A percentile compares a stretch with the other conserved stretches of the same genome.
phyloP scores from a whole-genome alignment of 768 basidiomycete species.

The Trametes sanguinea region DNA sequence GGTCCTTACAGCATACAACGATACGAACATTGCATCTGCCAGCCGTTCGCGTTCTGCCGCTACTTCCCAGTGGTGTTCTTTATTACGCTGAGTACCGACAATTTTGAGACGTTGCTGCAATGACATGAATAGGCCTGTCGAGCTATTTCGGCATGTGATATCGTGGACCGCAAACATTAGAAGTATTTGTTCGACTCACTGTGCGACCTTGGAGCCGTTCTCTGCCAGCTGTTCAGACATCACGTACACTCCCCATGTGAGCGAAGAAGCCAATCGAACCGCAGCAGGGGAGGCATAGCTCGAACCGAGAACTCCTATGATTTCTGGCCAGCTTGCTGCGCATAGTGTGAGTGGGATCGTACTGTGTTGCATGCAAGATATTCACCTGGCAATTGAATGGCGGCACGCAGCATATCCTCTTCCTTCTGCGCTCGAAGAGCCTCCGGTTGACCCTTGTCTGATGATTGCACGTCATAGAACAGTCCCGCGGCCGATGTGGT shows the following conservation, averaged over 20 bases:
- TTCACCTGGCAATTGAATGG: constrained; percentile 69
- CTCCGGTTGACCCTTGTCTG: not conserved
- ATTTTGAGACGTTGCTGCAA: constrained; percentile 2
- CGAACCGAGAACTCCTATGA: constrained; percentile 49
- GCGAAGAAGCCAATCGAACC: constrained; percentile 55
- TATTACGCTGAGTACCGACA: not conserved
- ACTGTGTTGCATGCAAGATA: not conserved
- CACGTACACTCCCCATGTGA: constrained; percentile 58
- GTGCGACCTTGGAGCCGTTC: not conserved
- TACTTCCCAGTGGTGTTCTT: constrained; percentile 3
- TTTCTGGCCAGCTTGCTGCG: constrained; percentile 55
- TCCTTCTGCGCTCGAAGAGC: constrained; percentile 45
- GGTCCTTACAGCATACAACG: constrained; percentile 39
- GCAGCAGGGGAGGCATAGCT: constrained; percentile 58
- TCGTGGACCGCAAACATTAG: not conserved
- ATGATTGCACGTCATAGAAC: constrained; percentile 1
- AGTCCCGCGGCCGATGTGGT: constrained; percentile 20
- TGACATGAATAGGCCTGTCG: not conserved
- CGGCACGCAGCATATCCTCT: constrained; percentile 56
- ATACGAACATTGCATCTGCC: constrained; percentile 38
- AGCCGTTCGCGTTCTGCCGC: constrained; percentile 31
- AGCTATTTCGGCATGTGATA: not conserved
- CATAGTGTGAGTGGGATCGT: constrained; percentile 16
- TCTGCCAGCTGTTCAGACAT: constrained; percentile 41
- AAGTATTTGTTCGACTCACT: not conserved